Evolutionary conservation across 371 early-diverging fungal genomes (phyloP), one percentile per base, ranked within the genome.

Genomic region (Sporodiniella umbellata): DNA sequence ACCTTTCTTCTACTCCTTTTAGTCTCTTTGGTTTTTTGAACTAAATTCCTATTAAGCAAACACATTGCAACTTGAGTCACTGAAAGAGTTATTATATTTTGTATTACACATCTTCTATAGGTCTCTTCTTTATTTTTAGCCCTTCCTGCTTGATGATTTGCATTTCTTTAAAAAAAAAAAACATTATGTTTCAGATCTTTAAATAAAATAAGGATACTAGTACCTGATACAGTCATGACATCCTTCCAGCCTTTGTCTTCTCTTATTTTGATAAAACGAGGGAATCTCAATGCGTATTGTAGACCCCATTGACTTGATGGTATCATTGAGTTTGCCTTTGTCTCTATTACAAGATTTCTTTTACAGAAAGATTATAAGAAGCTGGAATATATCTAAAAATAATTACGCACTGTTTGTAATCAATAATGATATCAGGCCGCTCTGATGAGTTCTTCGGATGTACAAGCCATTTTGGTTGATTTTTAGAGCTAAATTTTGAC

Each of bases 241-340:
- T 80, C 81, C 8, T 71, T 61, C 64, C 74, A 75, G 11, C 62
- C 65, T 60, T 91, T 89, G 59, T 92, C 89, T 8, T 72, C 56
- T 25, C 92, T 75, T 15, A 88, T 53, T 33, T 58, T 66, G 7
- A 81, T 65, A 58, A 85, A 86, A 4, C 87, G 72, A 4, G 92
- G 92, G 52, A 92, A 92, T 18, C 92, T 80, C 15, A 92, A 57
- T 4, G 92, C 88, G 38, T 64, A 81, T 21, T 80, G 73, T 12
- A 79, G 48, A 0, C 79, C 84, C 49, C 81, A 88, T 21, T 21
- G 33, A 44, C 49, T 23, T 4, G 45, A 47, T 0, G 26, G 21
- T 12, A 80, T 72, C 25, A 89, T 84, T 58, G 89, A 83, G 1
- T 85, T 54, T 1, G 84, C 88, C 56, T 82, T 84, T 28, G 89